A percentile compares a stretch with the other conserved stretches of the same genome.
phyloP scores from a whole-genome alignment of 345 rosid genomes.

The Crucihimalaya himalaica region DNA sequence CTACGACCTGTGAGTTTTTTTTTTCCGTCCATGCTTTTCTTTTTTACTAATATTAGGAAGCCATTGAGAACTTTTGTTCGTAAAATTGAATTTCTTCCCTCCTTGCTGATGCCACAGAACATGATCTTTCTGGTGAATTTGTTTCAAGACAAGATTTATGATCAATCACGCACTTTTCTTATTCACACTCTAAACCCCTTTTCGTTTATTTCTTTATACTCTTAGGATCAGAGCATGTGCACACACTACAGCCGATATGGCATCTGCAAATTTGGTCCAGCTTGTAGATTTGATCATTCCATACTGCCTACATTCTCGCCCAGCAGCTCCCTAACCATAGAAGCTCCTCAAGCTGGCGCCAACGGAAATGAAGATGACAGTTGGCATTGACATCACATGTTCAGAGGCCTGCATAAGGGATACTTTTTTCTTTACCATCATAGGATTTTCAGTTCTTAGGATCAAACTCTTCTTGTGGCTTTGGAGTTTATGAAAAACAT shows the following conservation, averaged over 20 bases:
- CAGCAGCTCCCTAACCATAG: conserved; percentile 39
- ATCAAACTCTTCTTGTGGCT: conserved; percentile 32
- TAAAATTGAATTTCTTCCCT: neutral
- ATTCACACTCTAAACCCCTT: neutral
- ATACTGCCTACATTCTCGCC: conserved; percentile 44
- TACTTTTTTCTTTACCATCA: conserved; percentile 23
- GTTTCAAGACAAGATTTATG: neutral
- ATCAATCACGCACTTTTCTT: neutral
- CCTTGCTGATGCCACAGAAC: conserved; percentile 21
- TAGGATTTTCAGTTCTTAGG: conserved; percentile 32
- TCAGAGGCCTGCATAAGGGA: conserved; percentile 29
- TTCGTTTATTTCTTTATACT: neutral
- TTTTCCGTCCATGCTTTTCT: neutral
- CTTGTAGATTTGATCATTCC: conserved; percentile 63
- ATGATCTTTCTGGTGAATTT: conserved; percentile 12
- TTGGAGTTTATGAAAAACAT: conserved; percentile 28
- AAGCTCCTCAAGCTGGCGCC: conserved; percentile 31
- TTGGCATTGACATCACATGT: conserved; percentile 36
- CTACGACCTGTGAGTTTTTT: conserved; percentile 86
- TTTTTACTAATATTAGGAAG: neutral
- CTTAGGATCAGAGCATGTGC: conserved; percentile 81
- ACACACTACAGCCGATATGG: conserved; percentile 89
- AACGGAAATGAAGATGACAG: conserved; percentile 31
- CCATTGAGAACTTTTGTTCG: neutral
- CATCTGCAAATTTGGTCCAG: conserved; percentile 96